Percentiles rank a stretch among this genome's conserved stretches.
Conservation (phyloP, 306 rosid genomes). For the Pterocarpus macrocarpus region DNA sequence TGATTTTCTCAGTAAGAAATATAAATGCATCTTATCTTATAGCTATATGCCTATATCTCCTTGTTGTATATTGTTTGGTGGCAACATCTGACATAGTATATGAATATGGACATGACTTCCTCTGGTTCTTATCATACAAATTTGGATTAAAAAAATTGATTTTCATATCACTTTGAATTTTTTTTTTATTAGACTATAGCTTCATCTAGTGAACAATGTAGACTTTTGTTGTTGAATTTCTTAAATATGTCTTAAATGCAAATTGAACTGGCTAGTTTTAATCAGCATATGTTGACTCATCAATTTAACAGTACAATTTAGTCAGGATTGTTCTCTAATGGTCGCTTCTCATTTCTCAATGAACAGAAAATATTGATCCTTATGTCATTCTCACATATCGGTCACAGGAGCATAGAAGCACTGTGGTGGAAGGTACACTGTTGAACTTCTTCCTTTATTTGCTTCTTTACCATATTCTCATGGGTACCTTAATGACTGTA, state of each 20-base stretch:
- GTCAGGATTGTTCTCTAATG: background rate
- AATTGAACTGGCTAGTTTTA: background rate
- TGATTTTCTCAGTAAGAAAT: slow-evolving; percentile 42
- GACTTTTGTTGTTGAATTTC: background rate
- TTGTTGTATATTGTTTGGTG: background rate
- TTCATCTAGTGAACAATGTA: background rate
- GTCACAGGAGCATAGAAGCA: slow-evolving; percentile 46
- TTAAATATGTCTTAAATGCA: background rate
- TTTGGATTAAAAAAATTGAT: background rate
- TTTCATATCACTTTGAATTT: background rate
- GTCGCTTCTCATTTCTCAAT: slow-evolving; percentile 7
- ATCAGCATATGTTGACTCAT: background rate
- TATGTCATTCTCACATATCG: slow-evolving; percentile 48
- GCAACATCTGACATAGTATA: background rate
- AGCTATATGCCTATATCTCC: background rate
- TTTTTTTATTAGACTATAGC: too few species aligned
- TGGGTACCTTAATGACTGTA: background rate
- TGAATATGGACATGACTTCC: background rate
- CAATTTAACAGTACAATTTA: background rate
- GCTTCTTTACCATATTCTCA: background rate
- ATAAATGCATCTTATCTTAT: background rate
- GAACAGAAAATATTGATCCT: slow-evolving; percentile 44
- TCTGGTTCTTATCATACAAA: background rate
- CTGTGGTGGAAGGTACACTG: slow-evolving; percentile 22
- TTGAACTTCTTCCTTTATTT: background rate